phyloP scores from a whole-genome alignment of 2,329 filamentous ascomycete genomes.

The Epichloe gansuensis region DNA sequence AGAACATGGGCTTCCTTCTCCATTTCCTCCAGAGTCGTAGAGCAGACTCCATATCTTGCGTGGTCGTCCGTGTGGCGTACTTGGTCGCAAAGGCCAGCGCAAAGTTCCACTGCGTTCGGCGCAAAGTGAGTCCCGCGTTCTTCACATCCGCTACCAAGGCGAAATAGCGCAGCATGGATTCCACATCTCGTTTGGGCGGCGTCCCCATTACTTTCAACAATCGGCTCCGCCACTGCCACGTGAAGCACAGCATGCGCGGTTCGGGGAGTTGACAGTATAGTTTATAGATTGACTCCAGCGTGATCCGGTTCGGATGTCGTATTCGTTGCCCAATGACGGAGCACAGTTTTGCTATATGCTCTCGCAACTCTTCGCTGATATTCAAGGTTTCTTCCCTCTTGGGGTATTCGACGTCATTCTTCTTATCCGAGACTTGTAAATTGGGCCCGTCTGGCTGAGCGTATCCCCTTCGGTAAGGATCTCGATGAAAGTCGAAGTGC shows the following conservation, averaged over 20 bases:
- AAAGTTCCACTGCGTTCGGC: conserved; percentile 64
- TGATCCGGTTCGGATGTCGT: conserved; percentile 27
- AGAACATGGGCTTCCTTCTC: conserved; percentile 55
- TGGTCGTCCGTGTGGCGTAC: conserved; percentile 50
- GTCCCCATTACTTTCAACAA: conserved; percentile 59
- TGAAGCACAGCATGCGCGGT: conserved; percentile 38
- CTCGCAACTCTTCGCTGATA: conserved; percentile 22
- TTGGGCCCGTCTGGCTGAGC: conserved; percentile 37
- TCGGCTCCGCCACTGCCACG: conserved; percentile 41
- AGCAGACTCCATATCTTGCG: conserved; percentile 45
- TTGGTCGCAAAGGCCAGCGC: conserved; percentile 70
- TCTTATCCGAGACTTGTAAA: conserved; percentile 36
- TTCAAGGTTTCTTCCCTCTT: conserved; percentile 27
- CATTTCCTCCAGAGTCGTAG: conserved; percentile 84
- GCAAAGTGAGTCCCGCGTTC: conserved; percentile 56
- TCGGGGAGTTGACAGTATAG: conserved; percentile 39
- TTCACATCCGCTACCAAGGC: conserved; percentile 75
- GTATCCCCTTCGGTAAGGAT: conserved; percentile 43
- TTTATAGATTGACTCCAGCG: conserved; percentile 34
- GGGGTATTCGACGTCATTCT: conserved; percentile 36
- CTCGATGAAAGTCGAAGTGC: conserved; percentile 37
- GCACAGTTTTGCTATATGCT: conserved; percentile 27
- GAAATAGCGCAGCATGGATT: conserved; percentile 70
- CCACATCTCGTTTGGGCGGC: conserved; percentile 41
- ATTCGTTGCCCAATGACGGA: conserved; percentile 28